phyloP scores from a whole-genome alignment of 2,329 filamentous ascomycete genomes.

The Fusarium staphyleae region DNA sequence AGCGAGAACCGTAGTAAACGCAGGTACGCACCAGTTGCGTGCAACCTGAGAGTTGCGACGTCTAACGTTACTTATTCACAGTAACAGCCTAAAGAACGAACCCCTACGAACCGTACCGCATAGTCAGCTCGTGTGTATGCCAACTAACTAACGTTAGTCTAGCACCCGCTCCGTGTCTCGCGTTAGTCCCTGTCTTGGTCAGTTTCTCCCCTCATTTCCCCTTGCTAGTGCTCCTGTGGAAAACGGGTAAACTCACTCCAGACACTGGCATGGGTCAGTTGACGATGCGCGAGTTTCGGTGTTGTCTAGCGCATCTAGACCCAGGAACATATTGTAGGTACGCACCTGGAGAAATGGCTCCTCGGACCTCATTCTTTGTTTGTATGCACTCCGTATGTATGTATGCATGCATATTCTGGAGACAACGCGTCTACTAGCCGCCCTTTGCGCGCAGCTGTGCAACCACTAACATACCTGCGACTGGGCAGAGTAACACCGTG shows the following conservation, averaged over 20 bases:
- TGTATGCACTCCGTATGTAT: too few species aligned
- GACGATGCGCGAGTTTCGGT: too few species aligned
- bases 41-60: too few species aligned
- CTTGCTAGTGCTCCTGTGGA: background rate
- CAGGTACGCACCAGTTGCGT: constrained; percentile 23
- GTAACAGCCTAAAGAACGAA: too few species aligned
- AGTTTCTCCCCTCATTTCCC: constrained; percentile 12
- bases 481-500: constrained; percentile 7
- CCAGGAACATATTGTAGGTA: too few species aligned
- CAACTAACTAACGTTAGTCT: constrained; percentile 2
- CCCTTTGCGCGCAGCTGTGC: constrained; percentile 30
- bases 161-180: constrained; percentile 27
- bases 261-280: too few species aligned
- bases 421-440: constrained; percentile 36
- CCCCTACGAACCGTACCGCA: too few species aligned
- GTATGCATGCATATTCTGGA: background rate
- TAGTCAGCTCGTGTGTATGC: too few species aligned
- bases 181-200: constrained; percentile 20
- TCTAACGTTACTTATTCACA: too few species aligned
- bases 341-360: too few species aligned
- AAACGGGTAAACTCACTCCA: too few species aligned
- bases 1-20: constrained; percentile 22
- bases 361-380: constrained; percentile 5
- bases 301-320: too few species aligned
- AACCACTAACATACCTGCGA: constrained; percentile 20